Conservation (phyloP, 257 asterid species). For the Ilex aquifolium region DNA sequence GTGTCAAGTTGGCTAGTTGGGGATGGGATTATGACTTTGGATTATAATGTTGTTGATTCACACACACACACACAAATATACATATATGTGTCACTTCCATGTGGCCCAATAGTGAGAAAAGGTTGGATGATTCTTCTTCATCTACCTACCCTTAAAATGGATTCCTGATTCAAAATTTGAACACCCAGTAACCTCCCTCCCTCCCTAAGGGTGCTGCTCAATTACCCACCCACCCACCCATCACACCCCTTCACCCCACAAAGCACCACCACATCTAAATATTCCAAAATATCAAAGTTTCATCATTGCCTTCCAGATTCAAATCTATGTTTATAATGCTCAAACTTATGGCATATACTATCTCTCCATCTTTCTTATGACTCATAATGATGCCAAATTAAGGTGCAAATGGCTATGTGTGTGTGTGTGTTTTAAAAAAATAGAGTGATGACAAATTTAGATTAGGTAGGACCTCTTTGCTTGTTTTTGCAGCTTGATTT, state of each 20-base stretch:
- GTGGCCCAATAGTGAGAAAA: constrained; percentile 27
- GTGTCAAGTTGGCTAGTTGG: constrained; percentile 10
- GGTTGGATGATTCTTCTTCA: constrained; percentile 13
- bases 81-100: constrained; percentile 16
- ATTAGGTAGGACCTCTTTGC: constrained; percentile 17
- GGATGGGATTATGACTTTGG: constrained; percentile 12
- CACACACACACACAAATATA: neutral
- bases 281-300: constrained; percentile 30
- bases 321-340: no score
- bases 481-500: constrained; percentile 24
- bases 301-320: neutral
- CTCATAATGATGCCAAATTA: no score
- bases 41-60: constrained; percentile 1
- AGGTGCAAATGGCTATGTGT: no score
- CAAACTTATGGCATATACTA: neutral
- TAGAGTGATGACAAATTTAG: constrained; percentile 15
- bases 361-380: neutral
- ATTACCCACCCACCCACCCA: neutral
- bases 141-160: constrained; percentile 30
- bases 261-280: constrained; percentile 17
- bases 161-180: constrained; percentile 59
- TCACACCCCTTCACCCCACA: constrained; percentile 21
- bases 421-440: neutral
- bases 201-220: constrained; percentile 4
- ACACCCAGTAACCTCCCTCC: constrained; percentile 21